Evolutionary conservation across 371 early-diverging fungal genomes (phyloP).

Genomic region (Homolaphlyctis polyrhiza): DNA sequence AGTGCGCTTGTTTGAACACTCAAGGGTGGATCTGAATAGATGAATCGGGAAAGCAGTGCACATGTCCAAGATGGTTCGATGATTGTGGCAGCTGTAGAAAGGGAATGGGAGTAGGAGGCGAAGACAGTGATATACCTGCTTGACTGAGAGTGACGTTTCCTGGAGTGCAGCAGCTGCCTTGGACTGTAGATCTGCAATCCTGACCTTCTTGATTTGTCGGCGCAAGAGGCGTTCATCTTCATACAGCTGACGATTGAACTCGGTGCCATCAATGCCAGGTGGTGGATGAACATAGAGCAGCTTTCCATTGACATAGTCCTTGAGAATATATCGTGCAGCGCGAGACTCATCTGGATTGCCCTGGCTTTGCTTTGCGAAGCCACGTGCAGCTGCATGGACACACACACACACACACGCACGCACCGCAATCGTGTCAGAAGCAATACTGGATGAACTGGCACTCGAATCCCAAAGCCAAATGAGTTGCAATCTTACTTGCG

Average conservation of each 20-base stretch:
- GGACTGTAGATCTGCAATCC: neutral
- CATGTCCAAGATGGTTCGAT: no score
- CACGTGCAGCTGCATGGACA: slow-evolving; percentile 86
- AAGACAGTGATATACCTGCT: no score
- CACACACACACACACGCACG: no score
- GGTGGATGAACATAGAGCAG: slow-evolving; percentile 85
- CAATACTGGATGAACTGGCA: neutral
- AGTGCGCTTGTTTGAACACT: no score
- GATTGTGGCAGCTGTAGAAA: no score
- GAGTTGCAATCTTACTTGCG: slow-evolving; percentile 24
- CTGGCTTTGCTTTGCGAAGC: slow-evolving; percentile 83
- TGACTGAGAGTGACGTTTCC: neutral
- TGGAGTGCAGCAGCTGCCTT: slow-evolving; percentile 1
- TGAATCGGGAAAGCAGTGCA: no score
- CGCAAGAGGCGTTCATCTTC: slow-evolving; percentile 47
- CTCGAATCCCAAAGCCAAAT: neutral
- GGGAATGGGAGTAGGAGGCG: no score
- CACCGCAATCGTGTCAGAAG: neutral
- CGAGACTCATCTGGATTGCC: slow-evolving; percentile 97
- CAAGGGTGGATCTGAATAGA: no score
- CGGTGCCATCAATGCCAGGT: slow-evolving; percentile 47
- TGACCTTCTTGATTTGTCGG: slow-evolving; percentile 3
- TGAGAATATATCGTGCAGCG: slow-evolving; percentile 90
- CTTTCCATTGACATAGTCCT: slow-evolving; percentile 95
- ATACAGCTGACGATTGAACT: slow-evolving; percentile 77